Evolutionary conservation across 768 basidiomycete genomes (phyloP), one percentile per base, ranked within the genome.

Genomic region (Mycena alexandri): DNA sequence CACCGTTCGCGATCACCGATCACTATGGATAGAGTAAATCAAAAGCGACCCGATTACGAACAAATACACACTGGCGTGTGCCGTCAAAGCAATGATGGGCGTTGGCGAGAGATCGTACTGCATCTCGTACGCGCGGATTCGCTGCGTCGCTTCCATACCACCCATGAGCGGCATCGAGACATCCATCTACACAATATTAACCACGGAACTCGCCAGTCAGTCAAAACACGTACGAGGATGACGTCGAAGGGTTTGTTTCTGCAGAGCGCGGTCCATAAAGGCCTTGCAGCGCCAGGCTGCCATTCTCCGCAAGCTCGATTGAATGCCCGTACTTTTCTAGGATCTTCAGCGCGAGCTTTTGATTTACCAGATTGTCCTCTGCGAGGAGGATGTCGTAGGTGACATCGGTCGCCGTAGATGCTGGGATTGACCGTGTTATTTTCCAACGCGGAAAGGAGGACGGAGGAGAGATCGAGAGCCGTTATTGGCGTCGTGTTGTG

Each of bases 91-190:
- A 73, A 99, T 95, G 72, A 99, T 99, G 0, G 98, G 97, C 8
- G 90, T 94, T 2, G 90, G 86, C 17, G 87, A 75, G 34, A 95
- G 81, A 10, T 88, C 85, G 69, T 89, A 89, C 68, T 90, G 85
- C 76, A 85, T 81, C 81, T 99, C 97, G 75, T 90, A 94, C 42
- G 88, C 86, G 57, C 97, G 89, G 68, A 98, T 98, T 63, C 94
- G 83, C 70, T 95, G 92, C 0, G 98, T 99, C 1, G 97, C 95
- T 79, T 99, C 96, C 90, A 97, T 95, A 70, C 97, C 96, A 55
- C 96, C 96, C 95, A 99, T 98, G 79, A 96, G 92, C 8, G 96
- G 95, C 95, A 97, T 96, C 13, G 96, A 98, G 16, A 98, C 92
- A 74, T 98, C 96, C 97, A 98, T 98, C 93, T 97, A 67, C 22